phyloP scores from a whole-genome alignment of 306 rosid genomes.

The Dalbergia cultrata region DNA sequence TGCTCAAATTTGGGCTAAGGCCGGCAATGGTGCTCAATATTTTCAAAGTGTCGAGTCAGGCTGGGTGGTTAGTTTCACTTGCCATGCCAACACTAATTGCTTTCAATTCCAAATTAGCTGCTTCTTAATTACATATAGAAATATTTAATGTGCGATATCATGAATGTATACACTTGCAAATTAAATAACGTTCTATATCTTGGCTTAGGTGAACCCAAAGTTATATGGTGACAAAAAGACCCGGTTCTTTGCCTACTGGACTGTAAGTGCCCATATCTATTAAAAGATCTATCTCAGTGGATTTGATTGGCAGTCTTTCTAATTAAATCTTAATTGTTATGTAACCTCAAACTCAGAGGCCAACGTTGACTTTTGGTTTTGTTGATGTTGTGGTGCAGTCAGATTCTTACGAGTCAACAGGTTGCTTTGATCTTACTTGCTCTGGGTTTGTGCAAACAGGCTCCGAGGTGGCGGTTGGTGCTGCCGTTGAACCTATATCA shows the following conservation, averaged over 20 bases:
- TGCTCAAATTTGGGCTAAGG: slow-evolving; percentile 67
- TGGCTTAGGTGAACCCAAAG: slow-evolving; percentile 66
- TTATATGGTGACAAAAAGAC: slow-evolving; percentile 60
- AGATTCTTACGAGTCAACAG: slow-evolving; percentile 65
- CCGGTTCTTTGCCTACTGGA: slow-evolving; percentile 64
- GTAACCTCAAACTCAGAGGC: not conserved
- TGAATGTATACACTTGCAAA: too few species aligned
- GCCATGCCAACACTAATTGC: not conserved
- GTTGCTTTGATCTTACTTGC: slow-evolving; percentile 78
- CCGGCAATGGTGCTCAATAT: slow-evolving; percentile 31
- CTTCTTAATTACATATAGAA: not conserved
- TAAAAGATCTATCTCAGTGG: not conserved
- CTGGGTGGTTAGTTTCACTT: slow-evolving; percentile 61
- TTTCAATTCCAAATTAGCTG: not conserved
- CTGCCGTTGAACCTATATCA: slow-evolving; percentile 52
- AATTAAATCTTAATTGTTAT: not conserved
- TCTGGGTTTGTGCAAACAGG: slow-evolving; percentile 70
- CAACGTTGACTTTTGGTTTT: not conserved
- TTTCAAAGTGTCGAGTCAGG: slow-evolving; percentile 79
- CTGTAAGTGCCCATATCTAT: slow-evolving; percentile 55
- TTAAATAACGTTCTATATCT: not conserved
- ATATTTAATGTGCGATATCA: not conserved
- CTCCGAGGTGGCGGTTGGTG: slow-evolving; percentile 54
- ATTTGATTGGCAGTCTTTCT: not conserved
- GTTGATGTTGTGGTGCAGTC: slow-evolving; percentile 40